Base-by-base conservation (phyloP, 768 basidiomycete genomes). In the Mycena kentingensis region DNA sequence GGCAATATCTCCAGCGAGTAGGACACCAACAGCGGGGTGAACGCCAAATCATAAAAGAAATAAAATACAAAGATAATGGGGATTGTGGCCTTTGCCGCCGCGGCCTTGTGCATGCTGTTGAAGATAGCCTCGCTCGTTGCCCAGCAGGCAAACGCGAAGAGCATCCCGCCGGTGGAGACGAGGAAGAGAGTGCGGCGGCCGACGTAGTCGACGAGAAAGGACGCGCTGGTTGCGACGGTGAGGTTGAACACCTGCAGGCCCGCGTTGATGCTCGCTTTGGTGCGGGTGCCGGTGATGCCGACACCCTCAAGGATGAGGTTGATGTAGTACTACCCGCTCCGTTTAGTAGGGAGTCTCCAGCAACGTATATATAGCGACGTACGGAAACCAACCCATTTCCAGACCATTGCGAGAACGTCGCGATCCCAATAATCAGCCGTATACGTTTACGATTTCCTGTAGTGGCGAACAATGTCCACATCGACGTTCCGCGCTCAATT, bases 1-100 rank as follows among this genome's bases (percentile, higher is more conserved):
- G 90, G 91, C 3, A 93, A 68, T 57, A 94, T 92, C 66, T 94
- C 93, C 51, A 93, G 72, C 5, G 80, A 77, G 58, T 83, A 79
- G 5, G 76, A 73, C 16, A 79, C 71, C 18, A 56, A 47, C 69
- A 93, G 78, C 4, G 91, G 89, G 2, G 85, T 85, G 65, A 90
- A 91, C 24, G 87, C 87, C 51, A 91, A 74, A 61, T 89, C 85
- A 56, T 80, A 80, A 55, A 77, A 77, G 54, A 76, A 68, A 53
- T 72, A 77, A 54, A 77, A 80, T 16, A 83, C 44, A 61, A 88
- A 88, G 56, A 90, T 83, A 68, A 88, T 76, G 13, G 81, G 82
- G 55, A 86, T 77, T 8, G 82, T 85, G 4, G 82, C 83, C 68
- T 70, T 74, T 1, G 76, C 77, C 46, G 78, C 76, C 16, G 71